phyloP scores from a whole-genome alignment of 805 yeast species.

The Millerozyma acaciae region DNA sequence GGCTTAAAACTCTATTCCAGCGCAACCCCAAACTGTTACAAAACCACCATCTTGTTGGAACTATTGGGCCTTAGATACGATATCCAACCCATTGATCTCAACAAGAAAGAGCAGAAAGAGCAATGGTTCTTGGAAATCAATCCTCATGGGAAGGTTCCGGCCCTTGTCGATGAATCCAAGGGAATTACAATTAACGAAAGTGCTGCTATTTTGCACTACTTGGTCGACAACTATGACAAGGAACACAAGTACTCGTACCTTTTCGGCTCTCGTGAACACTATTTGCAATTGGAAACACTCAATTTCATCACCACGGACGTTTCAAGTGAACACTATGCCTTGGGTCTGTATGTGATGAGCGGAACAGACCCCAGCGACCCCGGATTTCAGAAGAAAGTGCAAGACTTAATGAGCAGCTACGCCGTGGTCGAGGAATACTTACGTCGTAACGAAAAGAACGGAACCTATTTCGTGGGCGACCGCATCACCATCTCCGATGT shows the following conservation, averaged over 20 bases:
- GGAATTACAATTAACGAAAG: conserved; percentile 54
- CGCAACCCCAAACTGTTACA: conserved; percentile 45
- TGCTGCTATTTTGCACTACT: conserved; percentile 57
- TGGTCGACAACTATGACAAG: conserved; percentile 58
- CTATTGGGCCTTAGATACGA: conserved; percentile 41
- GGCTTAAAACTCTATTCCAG: conserved; percentile 15
- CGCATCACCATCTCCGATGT: conserved; percentile 59
- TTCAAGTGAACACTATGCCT: conserved; percentile 54
- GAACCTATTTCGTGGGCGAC: conserved; percentile 52
- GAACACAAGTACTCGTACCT: conserved; percentile 44
- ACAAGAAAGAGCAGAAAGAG: conserved; percentile 46
- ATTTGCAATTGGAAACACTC: conserved; percentile 50
- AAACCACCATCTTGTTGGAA: conserved; percentile 39
- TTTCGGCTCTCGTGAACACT: conserved; percentile 40
- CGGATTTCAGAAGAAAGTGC: conserved; percentile 53
- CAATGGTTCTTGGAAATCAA: conserved; percentile 55
- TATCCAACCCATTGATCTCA: conserved; percentile 38
- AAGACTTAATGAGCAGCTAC: conserved; percentile 44
- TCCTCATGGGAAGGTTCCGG: conserved; percentile 64
- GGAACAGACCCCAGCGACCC: conserved; percentile 10
- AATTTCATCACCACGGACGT: conserved; percentile 50
- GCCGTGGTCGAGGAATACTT: conserved; percentile 53
- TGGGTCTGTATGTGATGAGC: conserved; percentile 26
- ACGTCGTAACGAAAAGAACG: conserved; percentile 42
- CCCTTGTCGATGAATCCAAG: conserved; percentile 38